These are phyloP conservation scores for Mortierella sp. DNA, from an alignment of 371 early-diverging fungal species.

Conservation along the genomic window DNA sequence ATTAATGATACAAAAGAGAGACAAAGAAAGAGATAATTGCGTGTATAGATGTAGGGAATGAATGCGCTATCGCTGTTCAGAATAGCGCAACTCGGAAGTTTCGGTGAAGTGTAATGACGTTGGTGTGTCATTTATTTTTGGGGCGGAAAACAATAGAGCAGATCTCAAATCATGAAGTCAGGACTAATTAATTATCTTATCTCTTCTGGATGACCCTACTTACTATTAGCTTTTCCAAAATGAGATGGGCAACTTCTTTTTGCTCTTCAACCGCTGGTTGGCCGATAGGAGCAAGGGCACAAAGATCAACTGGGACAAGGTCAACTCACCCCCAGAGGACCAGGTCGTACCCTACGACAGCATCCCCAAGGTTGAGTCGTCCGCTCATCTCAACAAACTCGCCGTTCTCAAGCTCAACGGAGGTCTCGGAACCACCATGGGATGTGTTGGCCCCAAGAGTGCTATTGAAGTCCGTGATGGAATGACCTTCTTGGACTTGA, in stretches of 20 bases:
- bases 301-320: slow-evolving; percentile 93
- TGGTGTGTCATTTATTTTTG: not conserved
- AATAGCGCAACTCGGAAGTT: not conserved
- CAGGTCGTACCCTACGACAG: slow-evolving; percentile 85
- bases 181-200: not conserved
- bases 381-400: slow-evolving; percentile 86
- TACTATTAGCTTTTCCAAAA: slow-evolving; percentile 59
- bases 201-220: not conserved
- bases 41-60: not conserved
- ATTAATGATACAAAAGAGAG: not conserved
- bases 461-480: slow-evolving; percentile 99
- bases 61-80: not conserved
- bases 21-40: not conserved
- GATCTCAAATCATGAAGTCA: not conserved
- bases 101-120: slow-evolving; percentile 11
- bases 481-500: slow-evolving; percentile 98
- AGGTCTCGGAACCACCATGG: slow-evolving; percentile 99
- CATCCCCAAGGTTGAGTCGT: slow-evolving; percentile 66
- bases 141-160: not conserved
- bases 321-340: slow-evolving; percentile 91
- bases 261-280: slow-evolving; percentile 90
- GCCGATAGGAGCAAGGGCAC: slow-evolving; percentile 84
- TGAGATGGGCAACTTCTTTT: slow-evolving; percentile 94
- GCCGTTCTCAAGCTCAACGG: slow-evolving; percentile 99
- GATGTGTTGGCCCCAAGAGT: slow-evolving; percentile 99